Evolutionary conservation across 1,139 yeast species (phyloP), one percentile per base, ranked within the genome.

Genomic region (Oligophagozyma castellii): DNA sequence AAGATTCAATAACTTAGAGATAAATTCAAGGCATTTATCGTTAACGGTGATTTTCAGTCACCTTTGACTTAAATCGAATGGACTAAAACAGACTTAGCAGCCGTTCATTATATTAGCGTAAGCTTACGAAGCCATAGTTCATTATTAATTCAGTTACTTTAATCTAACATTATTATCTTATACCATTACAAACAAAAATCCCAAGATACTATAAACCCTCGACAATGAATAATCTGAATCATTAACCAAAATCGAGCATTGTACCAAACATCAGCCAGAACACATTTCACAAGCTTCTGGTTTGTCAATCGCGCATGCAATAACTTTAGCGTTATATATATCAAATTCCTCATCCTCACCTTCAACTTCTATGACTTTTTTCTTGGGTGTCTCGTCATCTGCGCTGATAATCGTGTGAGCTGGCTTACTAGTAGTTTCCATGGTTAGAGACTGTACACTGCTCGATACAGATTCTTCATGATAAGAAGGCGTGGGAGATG

Each of bases 201-300:
- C 14, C 8, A 5, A 19, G 19, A 18, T 12, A 19, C 6, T 27
- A 34, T 27, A 31, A 28, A 31, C 32, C 29, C 36, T 35, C 34
- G 27, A 23, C 28, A 23, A 29, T 32, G 14, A 35, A 24, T 29
- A 32, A 22, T 31, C 34, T 33, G 26, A 23, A 23, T 16, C 19
- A 14, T n/a, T 19, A 3, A 20, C 5, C 13, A 25, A 23, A 25
- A 25, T 28, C n/a, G n/a, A n/a, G n/a, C n/a, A n/a, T n/a, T n/a
- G n/a, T n/a, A n/a, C n/a, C n/a, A n/a, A n/a, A n/a, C n/a, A n/a
- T 59, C 64, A 89, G 64, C 96, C 96, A 38, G 96, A 86, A 66
- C 98, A 89, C 98, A 89, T 89, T 53, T 89, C 89, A 62, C 98
- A 89, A 27, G 96, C 73, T 59, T 81, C 96, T 35, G 95, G 95